Conservation (phyloP, 805 yeast genomes). For the Spathaspora hagerdaliae region DNA sequence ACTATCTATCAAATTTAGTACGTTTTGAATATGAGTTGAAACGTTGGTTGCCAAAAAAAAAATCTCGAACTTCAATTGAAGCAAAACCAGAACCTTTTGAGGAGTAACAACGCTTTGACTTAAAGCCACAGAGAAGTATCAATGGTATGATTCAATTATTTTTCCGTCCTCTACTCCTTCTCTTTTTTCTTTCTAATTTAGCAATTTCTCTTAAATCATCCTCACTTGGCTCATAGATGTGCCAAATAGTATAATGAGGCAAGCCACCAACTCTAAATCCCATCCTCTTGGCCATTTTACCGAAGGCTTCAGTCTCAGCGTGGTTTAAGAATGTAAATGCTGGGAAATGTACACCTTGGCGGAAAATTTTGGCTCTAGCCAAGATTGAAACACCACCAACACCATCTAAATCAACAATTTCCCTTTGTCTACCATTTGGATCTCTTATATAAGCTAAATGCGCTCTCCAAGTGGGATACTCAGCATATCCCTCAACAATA, state of each 20-base stretch:
- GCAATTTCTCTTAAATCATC: slow-evolving; percentile 74
- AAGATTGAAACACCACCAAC: slow-evolving; percentile 84
- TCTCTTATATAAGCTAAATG: slow-evolving; percentile 74
- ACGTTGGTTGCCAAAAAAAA: no score
- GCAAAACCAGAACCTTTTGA: no score
- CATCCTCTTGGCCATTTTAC: slow-evolving; percentile 73
- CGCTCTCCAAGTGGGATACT: slow-evolving; percentile 81
- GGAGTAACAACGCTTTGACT: no score
- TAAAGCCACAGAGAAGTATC: no score
- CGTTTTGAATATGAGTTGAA: no score
- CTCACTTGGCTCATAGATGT: slow-evolving; percentile 84
- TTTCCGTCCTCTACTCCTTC: slow-evolving; percentile 30
- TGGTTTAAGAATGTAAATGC: slow-evolving; percentile 81
- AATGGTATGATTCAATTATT: not conserved
- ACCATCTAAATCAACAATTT: slow-evolving; percentile 73
- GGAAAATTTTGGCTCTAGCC: slow-evolving; percentile 68
- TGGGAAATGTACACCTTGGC: slow-evolving; percentile 80
- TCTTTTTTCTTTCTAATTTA: slow-evolving; percentile 60
- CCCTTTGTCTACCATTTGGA: slow-evolving; percentile 54
- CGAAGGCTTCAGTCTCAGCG: slow-evolving; percentile 87
- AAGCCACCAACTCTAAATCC: slow-evolving; percentile 83
- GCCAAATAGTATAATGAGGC: slow-evolving; percentile 90
- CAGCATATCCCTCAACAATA: slow-evolving; percentile 85
- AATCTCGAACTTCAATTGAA: no score
- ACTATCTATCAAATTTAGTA: no score